Base-by-base conservation (phyloP, 306 rosid species). In the Delonix regia region DNA sequence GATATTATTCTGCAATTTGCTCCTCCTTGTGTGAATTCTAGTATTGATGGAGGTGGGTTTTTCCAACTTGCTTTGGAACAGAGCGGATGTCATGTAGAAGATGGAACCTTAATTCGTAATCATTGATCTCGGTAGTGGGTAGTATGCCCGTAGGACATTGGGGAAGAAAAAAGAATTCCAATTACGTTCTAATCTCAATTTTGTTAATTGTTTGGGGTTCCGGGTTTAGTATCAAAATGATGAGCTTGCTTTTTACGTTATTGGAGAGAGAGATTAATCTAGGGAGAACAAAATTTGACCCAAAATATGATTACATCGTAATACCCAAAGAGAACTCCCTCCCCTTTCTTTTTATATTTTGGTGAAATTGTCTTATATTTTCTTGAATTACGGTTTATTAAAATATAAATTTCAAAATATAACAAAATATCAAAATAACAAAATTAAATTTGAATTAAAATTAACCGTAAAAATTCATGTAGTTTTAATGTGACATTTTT, bases 31-130 rank as follows among this genome's bases (percentile, higher is more conserved):
- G 81, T 91, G 61, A 83, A 88, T 76, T 89, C 92, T 11, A 78
- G 76, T 52, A 83, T 91, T 27, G 59, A 78, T 42, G 97, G 94
- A 73, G 89, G 86, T 38, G 88, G 94, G n/a, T 89, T 91, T 78
- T 93, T 89, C 49, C 77, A 88, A 73, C 57, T 88, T 49, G 94
- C 93, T 75, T 81, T 88, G 75, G 94, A 91, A 65, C 97, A 88
- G 76, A 89, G 89, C 69, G 89, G 97, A 13, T 93, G 94, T 48
- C 82, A 73, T 45, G 78, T 86, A 3, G 63, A 85, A 61, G 62
- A 89, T 53, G 92, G 87, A 68, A 84, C 75, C 71, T 45, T 89
- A 18, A 18, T 83, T 55, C 80, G 82, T 41, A 74, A 89, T 19
- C 79, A 18, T 70, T 83, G 78, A 88, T 51, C 56, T 41, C 15